These are phyloP conservation scores for Galeopsis tetrahit DNA, from an alignment of 257 asterid species.

Conservation along the genomic window DNA sequence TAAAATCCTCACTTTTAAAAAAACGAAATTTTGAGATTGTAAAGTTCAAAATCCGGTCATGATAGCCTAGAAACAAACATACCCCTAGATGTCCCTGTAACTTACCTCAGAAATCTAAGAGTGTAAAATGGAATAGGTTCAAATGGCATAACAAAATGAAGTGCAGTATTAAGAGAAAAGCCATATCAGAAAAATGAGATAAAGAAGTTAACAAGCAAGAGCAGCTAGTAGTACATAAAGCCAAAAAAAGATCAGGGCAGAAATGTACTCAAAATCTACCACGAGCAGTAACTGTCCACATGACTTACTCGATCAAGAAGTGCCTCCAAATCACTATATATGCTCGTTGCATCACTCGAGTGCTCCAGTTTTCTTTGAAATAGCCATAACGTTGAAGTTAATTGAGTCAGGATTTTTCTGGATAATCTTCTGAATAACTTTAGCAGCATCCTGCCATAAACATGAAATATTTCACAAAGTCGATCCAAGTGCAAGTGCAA, in stretches of 20 bases:
- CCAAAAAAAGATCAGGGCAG: not conserved
- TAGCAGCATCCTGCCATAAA: conserved; percentile 70
- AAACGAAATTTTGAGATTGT: too few relatives aligned
- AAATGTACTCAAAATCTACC: conserved; percentile 13
- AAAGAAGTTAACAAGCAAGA: not conserved
- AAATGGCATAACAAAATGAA: too few relatives aligned
- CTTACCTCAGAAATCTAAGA: too few relatives aligned
- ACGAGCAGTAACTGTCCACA: not conserved
- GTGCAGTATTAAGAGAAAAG: too few relatives aligned
- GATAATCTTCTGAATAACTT: conserved; percentile 66
- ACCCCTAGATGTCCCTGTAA: too few relatives aligned
- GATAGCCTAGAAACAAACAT: too few relatives aligned
- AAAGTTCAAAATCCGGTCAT: too few relatives aligned
- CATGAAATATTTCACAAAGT: too few relatives aligned
- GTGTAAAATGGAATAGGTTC: too few relatives aligned
- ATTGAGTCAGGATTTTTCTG: conserved; percentile 75
- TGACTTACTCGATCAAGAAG: not conserved
- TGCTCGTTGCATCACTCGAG: not conserved
- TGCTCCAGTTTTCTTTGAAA: conserved; percentile 58
- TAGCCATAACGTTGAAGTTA: conserved; percentile 76
- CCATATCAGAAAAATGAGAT: not conserved
- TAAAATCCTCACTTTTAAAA: too few relatives aligned
- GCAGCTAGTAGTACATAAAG: not conserved
- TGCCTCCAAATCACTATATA: not conserved
- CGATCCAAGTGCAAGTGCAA: too few relatives aligned